Evolutionary conservation across 768 basidiomycete genomes (phyloP).

Genomic region (Lentinula raphanica): DNA sequence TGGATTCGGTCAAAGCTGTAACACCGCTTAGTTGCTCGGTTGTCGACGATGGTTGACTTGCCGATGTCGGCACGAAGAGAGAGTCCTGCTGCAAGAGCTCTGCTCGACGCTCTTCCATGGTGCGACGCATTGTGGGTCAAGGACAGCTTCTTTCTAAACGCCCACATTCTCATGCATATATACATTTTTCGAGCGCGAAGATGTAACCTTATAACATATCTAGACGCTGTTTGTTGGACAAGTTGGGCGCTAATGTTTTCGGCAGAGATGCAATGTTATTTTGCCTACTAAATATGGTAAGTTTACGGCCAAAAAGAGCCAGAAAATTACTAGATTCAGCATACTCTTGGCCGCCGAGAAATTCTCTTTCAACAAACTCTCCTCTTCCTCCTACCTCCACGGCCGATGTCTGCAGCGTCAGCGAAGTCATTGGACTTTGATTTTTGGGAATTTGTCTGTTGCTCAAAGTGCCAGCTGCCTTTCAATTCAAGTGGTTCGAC

Average conservation of each 20-base stretch:
- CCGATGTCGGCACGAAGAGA: not conserved
- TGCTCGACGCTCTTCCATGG: not conserved
- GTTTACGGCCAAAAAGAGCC: too few species aligned
- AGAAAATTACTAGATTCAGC: too few species aligned
- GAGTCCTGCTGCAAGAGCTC: not conserved
- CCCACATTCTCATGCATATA: constrained; percentile 3
- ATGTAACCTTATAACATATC: too few species aligned
- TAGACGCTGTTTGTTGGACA: too few species aligned
- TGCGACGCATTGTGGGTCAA: not conserved
- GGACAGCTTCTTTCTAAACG: not conserved
- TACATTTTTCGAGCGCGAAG: too few species aligned
- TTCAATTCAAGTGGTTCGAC: constrained; percentile 48
- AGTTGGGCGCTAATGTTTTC: too few species aligned
- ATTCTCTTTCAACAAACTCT: too few species aligned
- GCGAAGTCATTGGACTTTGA: constrained; percentile 38
- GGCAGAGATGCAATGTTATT: too few species aligned
- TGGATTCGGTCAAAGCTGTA: not conserved
- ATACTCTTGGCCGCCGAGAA: too few species aligned
- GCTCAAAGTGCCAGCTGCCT: constrained; percentile 63
- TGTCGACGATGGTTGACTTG: not conserved
- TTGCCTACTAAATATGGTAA: too few species aligned
- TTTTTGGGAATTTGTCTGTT: constrained; percentile 80
- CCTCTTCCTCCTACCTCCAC: not conserved
- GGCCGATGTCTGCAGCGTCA: constrained; percentile 33
- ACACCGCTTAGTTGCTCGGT: not conserved